Evolutionary conservation across 176 grass and related monocot species (phyloP).

Genomic region (Cenchrus americanus): DNA sequence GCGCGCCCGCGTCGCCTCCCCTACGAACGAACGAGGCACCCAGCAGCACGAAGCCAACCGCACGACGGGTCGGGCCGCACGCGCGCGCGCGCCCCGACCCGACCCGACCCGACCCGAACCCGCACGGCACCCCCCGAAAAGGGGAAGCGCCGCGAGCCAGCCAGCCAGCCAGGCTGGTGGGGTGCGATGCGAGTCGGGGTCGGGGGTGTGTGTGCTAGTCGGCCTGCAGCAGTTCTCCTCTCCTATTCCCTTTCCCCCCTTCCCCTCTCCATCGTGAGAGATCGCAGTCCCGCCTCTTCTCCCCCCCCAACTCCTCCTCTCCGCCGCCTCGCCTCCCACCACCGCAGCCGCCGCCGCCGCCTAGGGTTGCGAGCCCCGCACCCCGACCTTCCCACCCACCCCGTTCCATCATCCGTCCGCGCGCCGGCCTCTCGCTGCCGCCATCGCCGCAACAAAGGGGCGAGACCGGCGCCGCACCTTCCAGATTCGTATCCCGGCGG

Average conservation of each 20-base stretch:
- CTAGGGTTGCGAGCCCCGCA: not conserved
- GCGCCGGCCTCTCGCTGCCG: not conserved
- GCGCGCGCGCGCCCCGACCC: not conserved
- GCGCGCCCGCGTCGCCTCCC: not conserved
- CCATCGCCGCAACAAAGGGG: not conserved
- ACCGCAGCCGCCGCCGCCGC: not conserved
- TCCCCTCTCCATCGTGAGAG: not conserved
- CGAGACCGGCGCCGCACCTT: not conserved
- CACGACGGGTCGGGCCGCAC: no score
- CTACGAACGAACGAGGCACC: not conserved
- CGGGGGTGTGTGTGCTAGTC: no score
- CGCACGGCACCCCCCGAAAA: not conserved
- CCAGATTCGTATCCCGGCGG: not conserved
- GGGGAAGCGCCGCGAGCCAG: not conserved
- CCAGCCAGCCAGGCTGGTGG: not conserved
- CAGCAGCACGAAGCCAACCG: no score
- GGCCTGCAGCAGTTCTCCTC: not conserved
- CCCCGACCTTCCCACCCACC: not conserved
- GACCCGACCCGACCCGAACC: not conserved
- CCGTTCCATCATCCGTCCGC: not conserved
- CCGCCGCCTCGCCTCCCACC: not conserved
- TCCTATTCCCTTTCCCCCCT: not conserved
- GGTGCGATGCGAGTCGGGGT: not conserved
- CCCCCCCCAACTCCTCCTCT: conserved; percentile 8
- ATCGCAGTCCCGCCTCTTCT: not conserved